Base-by-base conservation (phyloP, 768 basidiomycete genomes). In the Calocybe cyanea region DNA sequence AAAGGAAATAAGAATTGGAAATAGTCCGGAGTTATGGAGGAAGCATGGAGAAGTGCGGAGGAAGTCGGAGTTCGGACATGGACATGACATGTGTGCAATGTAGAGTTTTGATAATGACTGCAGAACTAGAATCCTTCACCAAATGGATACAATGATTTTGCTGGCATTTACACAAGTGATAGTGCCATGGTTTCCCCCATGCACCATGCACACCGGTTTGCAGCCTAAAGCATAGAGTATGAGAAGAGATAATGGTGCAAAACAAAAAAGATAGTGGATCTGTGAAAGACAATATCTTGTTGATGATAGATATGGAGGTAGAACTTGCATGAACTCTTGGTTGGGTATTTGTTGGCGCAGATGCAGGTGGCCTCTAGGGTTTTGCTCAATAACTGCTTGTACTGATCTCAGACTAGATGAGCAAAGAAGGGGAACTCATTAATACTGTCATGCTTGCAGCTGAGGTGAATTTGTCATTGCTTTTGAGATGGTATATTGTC, bases 201-300 rank as follows among this genome's bases (percentile, higher is more conserved):
- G 95, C 95, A 55, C 95, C 96, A 71, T 94, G 91, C 96, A 99
- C 97, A 67, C 95, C 92, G 11, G 92, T 92, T 65, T 92, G 90
- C 49, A 94, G 80, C 61, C 90, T 88, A 56, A 14, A n/a, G n/a
- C n/a, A n/a, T n/a, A n/a, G n/a, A n/a, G n/a, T n/a, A n/a, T n/a
- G n/a, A n/a, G n/a, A n/a, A n/a, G n/a, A n/a, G n/a, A n/a, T n/a
- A n/a, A 42, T 20, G 17, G 19, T 28, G 28, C 15, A 17, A 21
- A 2, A 19, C 20, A 5, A n/a, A 18, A 19, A 21, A 21, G 23
- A 4, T 17, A 5, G 64, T 80, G 37, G 50, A 86, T 89, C 91
- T 78, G 92, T 99, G 66, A 95, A 98, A 48, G 86, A 89, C 78
- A 98, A 88, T 90, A 96, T 98, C 85, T 99, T 98, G 88, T 98